These are phyloP conservation scores for Penicillium cinerascens DNA, from an alignment of 495 filamentous ascomycete species.

Conservation along the genomic window DNA sequence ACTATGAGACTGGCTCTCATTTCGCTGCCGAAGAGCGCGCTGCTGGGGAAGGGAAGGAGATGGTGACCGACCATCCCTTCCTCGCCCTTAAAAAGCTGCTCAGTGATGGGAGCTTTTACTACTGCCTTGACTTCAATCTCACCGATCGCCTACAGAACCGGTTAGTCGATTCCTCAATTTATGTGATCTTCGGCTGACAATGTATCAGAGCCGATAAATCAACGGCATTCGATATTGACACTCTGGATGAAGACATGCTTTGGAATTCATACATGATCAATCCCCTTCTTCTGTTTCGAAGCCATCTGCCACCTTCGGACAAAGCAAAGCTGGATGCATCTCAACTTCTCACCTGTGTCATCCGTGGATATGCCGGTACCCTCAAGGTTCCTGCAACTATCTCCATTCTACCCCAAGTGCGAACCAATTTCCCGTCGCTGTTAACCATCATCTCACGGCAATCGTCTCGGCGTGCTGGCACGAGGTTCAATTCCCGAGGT, in stretches of 20 bases:
- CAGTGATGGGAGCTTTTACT: constrained; percentile 95
- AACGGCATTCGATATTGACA: constrained; percentile 71
- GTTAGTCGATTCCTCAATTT: constrained; percentile 41
- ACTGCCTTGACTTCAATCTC: constrained; percentile 93
- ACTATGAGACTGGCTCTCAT: constrained; percentile 56
- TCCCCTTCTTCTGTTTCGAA: constrained; percentile 84
- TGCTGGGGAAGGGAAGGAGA: constrained; percentile 60
- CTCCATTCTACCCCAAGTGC: constrained; percentile 40
- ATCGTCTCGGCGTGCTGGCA: constrained; percentile 88
- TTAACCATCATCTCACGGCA: constrained; percentile 88
- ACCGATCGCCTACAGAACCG: constrained; percentile 91
- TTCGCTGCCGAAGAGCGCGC: constrained; percentile 51
- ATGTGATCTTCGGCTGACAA: constrained; percentile 42
- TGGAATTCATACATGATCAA: constrained; percentile 99
- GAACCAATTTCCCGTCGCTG: constrained; percentile 70
- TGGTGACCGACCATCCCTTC: constrained; percentile 78
- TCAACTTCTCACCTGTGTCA: constrained; percentile 86
- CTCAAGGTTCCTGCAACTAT: constrained; percentile 73
- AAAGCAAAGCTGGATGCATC: constrained; percentile 74
- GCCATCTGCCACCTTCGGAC: constrained; percentile 68
- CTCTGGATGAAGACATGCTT: constrained; percentile 82
- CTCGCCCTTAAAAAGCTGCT: constrained; percentile 85
- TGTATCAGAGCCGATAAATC: constrained; percentile 40
- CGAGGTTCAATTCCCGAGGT: constrained; percentile 90
- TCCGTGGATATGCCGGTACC: constrained; percentile 85